Evolutionary conservation across 2,329 filamentous ascomycete species (phyloP).

Genomic region (Paramyrothecium sp.): DNA sequence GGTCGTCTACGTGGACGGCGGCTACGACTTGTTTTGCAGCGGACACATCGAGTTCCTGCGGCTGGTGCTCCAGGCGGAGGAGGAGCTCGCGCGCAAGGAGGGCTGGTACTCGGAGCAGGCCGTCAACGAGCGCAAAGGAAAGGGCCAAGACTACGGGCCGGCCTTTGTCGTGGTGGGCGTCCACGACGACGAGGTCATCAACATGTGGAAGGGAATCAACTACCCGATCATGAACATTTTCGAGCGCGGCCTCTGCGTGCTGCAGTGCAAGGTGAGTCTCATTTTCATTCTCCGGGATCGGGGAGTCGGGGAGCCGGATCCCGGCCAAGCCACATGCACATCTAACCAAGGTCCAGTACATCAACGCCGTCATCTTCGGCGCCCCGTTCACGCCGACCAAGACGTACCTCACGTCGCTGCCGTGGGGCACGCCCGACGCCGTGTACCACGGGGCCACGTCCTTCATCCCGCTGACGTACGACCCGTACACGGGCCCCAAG

Average conservation of each 20-base stretch:
- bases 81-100: conserved; percentile 61
- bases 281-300: neutral
- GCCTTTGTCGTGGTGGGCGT: conserved; percentile 90
- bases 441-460: conserved; percentile 97
- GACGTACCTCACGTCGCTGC: conserved; percentile 72
- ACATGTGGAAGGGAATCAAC: conserved; percentile 94
- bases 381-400: conserved; percentile 85
- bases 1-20: conserved; percentile 92
- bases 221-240: conserved; percentile 99
- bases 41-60: conserved; percentile 95
- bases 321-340: conserved; percentile 1
- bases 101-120: conserved; percentile 75
- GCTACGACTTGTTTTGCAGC: conserved; percentile 94
- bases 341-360: conserved; percentile 56
- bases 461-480: conserved; percentile 79
- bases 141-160: conserved; percentile 74
- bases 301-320: too few species aligned
- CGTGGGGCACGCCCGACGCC: conserved; percentile 70
- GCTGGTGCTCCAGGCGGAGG: conserved; percentile 71
- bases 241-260: conserved; percentile 89
- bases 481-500: conserved; percentile 80
- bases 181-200: conserved; percentile 93
- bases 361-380: conserved; percentile 84
- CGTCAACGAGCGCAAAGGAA: conserved; percentile 59
- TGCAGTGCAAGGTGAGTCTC: conserved; percentile 79